Evolutionary conservation across 495 filamentous ascomycete genomes (phyloP).

Genomic region (Aspergillus taichungensis): DNA sequence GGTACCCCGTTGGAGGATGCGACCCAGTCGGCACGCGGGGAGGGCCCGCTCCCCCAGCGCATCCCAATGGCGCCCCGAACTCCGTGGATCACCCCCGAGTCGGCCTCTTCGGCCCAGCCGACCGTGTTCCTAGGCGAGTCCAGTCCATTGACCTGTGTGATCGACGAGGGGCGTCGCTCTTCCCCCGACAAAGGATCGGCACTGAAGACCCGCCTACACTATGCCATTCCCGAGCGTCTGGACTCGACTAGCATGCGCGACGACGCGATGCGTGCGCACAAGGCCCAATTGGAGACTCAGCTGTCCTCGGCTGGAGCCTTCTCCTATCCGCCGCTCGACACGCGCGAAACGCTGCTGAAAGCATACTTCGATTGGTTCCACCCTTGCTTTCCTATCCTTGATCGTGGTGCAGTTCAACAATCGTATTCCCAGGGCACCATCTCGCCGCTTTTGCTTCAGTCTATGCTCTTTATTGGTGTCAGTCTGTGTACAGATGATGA

Average conservation of each 20-base stretch:
- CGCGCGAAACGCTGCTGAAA: conserved; percentile 23
- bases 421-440: conserved; percentile 20
- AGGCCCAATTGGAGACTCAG: conserved; percentile 10
- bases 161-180: conserved; percentile 24
- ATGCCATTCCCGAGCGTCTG: conserved; percentile 21
- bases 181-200: conserved; percentile 23
- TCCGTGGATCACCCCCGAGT: neutral
- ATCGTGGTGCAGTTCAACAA: conserved; percentile 18
- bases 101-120: conserved; percentile 7
- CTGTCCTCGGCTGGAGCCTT: conserved; percentile 30
- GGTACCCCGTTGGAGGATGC: neutral
- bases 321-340: conserved; percentile 22
- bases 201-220: conserved; percentile 27
- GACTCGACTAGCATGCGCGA: conserved; percentile 11
- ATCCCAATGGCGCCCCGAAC: neutral
- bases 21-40: no score
- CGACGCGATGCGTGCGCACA: conserved; percentile 10
- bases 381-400: conserved; percentile 35
- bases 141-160: conserved; percentile 32
- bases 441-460: conserved; percentile 32
- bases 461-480: conserved; percentile 36
- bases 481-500: conserved; percentile 30
- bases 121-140: conserved; percentile 36
- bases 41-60: neutral
- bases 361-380: conserved; percentile 41